Evolutionary conservation across 2,329 filamentous ascomycete genomes (phyloP).

Genomic region (Lecanicillium sp.): DNA sequence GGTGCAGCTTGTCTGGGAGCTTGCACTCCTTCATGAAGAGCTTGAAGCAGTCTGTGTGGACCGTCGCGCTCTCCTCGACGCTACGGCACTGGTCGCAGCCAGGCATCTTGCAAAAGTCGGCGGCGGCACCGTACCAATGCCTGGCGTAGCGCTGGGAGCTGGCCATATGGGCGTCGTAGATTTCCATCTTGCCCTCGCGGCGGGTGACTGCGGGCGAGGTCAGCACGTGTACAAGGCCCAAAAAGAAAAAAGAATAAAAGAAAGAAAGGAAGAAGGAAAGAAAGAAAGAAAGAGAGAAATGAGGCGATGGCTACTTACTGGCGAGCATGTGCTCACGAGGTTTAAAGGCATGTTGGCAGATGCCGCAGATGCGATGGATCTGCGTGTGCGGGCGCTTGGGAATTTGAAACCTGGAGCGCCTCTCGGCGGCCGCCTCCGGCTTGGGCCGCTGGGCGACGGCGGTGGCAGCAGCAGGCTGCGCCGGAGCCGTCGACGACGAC

Average conservation of each 20-base stretch:
- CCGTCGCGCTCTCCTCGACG: conserved; percentile 2
- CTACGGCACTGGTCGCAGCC: conserved; percentile 1
- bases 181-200: not conserved
- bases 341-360: conserved; percentile 8
- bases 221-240: too few relatives aligned
- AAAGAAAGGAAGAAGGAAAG: too few relatives aligned
- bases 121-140: conserved; percentile 6
- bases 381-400: conserved; percentile 4
- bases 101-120: conserved; percentile 1
- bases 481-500: too few relatives aligned
- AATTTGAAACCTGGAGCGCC: too few relatives aligned
- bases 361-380: conserved; percentile 8
- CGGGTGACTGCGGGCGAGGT: conserved; percentile 5
- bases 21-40: conserved; percentile 7
- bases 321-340: conserved; percentile 4
- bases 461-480: too few relatives aligned
- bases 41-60: conserved; percentile 9
- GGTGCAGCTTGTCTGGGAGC: conserved; percentile 5
- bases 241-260: too few relatives aligned
- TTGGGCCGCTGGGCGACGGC: too few relatives aligned
- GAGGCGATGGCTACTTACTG: not conserved
- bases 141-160: conserved; percentile 1
- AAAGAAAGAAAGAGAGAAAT: too few relatives aligned
- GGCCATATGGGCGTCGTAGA: conserved; percentile 5
- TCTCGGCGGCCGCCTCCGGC: too few relatives aligned